Percentiles rank a stretch among this genome's conserved stretches.
Conservation (phyloP, 352 stramenopile genomes). For the Stramenopiles sp. region DNA sequence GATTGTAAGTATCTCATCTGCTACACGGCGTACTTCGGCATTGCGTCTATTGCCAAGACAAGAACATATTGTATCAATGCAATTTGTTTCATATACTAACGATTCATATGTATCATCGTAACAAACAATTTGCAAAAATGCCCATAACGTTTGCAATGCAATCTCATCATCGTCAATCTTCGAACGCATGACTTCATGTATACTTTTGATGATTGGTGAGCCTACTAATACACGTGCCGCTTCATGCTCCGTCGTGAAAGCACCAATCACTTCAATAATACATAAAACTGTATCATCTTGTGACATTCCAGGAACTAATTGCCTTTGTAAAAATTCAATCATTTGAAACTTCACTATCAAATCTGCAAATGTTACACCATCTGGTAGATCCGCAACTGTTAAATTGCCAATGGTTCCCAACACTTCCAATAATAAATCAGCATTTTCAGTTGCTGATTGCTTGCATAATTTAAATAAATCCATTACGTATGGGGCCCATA, state of each 20-base stretch:
- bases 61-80: conserved; percentile 43
- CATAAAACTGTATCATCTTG: conserved; percentile 71
- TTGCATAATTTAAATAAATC: conserved; percentile 52
- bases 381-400: conserved; percentile 60
- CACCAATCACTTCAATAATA: conserved; percentile 55
- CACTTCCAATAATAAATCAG: conserved; percentile 76
- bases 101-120: conserved; percentile 49
- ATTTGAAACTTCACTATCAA: conserved; percentile 59
- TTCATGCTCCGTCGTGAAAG: conserved; percentile 51
- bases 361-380: conserved; percentile 60
- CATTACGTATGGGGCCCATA: conserved; percentile 70
- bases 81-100: conserved; percentile 40
- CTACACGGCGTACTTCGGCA: conserved; percentile 40
- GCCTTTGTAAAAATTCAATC: conserved; percentile 60
- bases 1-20: conserved; percentile 53
- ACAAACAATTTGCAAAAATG: conserved; percentile 46
- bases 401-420: conserved; percentile 72
- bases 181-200: conserved; percentile 52
- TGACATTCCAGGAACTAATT: conserved; percentile 70
- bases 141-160: conserved; percentile 47
- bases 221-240: conserved; percentile 44
- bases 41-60: conserved; percentile 43
- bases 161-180: conserved; percentile 60
- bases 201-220: conserved; percentile 42
- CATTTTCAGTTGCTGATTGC: conserved; percentile 48